These are phyloP conservation scores for Monosporascus sp. DNA, from an alignment of 2,329 filamentous ascomycete species.

Conservation along the genomic window DNA sequence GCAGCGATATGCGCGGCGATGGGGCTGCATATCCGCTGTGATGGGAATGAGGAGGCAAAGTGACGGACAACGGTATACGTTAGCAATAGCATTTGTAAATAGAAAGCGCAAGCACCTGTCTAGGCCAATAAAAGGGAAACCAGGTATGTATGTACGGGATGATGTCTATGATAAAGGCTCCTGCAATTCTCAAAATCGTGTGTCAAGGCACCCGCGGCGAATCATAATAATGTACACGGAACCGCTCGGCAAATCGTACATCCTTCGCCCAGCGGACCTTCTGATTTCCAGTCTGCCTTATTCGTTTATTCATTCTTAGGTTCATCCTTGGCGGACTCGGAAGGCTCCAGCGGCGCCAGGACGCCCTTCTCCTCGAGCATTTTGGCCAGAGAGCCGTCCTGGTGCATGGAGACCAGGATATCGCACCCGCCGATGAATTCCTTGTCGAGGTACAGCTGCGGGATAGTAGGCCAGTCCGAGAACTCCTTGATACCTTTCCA, in stretches of 20 bases:
- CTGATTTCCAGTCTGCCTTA: too few relatives aligned
- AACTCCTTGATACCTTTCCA: slow-evolving; percentile 90
- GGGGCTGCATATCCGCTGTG: slow-evolving; percentile 58
- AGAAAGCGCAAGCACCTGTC: too few relatives aligned
- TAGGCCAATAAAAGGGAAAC: too few relatives aligned
- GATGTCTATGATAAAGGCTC: too few relatives aligned
- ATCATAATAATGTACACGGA: too few relatives aligned
- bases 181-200: too few relatives aligned
- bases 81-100: too few relatives aligned
- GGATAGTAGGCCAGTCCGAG: slow-evolving; percentile 98
- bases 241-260: too few relatives aligned
- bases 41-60: not conserved
- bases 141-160: too few relatives aligned
- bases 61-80: not conserved
- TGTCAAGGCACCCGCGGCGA: too few relatives aligned
- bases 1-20: slow-evolving; percentile 84
- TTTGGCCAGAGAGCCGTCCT: slow-evolving; percentile 89
- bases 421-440: slow-evolving; percentile 98
- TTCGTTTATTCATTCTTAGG: slow-evolving; percentile 26
- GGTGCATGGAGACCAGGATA: slow-evolving; percentile 94
- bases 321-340: slow-evolving; percentile 16
- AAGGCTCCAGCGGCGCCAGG: slow-evolving; percentile 56
- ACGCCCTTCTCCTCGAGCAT: slow-evolving; percentile 88
- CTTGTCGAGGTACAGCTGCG: slow-evolving; percentile 90
- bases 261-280: too few relatives aligned